Percentiles rank a stretch among this genome's conserved stretches.
These are phyloP conservation scores for Andrographis paniculata DNA, from an alignment of 305 asterid species.

Conservation along the genomic window DNA sequence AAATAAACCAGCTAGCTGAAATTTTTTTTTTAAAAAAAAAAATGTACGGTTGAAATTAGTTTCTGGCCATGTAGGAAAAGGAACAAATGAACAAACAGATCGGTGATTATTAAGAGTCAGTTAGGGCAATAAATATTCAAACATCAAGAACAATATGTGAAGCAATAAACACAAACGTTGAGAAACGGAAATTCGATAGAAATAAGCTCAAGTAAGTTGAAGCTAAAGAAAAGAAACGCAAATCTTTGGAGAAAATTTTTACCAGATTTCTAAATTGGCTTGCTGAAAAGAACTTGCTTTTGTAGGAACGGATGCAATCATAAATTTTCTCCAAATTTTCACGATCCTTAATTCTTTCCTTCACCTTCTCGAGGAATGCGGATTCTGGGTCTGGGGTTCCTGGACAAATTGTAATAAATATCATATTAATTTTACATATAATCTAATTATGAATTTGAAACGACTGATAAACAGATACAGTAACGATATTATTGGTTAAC, in stretches of 20 bases:
- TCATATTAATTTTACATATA: no score
- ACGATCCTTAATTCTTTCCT: conserved; percentile 57
- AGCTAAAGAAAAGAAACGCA: conserved; percentile 15
- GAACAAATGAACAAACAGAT: conserved; percentile 17
- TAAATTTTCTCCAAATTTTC: conserved; percentile 50
- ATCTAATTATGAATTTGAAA: no score
- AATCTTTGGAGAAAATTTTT: conserved; percentile 20
- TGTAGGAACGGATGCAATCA: conserved; percentile 65
- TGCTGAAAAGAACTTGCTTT: conserved; percentile 45
- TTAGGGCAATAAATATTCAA: no score
- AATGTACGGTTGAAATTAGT: conserved; percentile 22
- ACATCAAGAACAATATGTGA: no score
- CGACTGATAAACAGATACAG: no score
- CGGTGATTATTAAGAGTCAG: no score
- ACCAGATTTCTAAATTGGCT: conserved; percentile 65
- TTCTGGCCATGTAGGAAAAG: conserved; percentile 16
- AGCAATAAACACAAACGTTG: no score
- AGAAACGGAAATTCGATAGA: conserved; percentile 6
- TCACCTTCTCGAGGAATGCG: conserved; percentile 62
- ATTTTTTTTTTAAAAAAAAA: no score
- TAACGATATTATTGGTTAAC: conserved; percentile 8
- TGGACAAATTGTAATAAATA: conserved; percentile 27
- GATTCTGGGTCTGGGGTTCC: conserved; percentile 53
- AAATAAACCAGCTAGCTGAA: conserved; percentile 62
- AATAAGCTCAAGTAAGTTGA: conserved; percentile 8